phyloP scores from a whole-genome alignment of 2,329 filamentous ascomycete species.

The Colletotrichum lini region DNA sequence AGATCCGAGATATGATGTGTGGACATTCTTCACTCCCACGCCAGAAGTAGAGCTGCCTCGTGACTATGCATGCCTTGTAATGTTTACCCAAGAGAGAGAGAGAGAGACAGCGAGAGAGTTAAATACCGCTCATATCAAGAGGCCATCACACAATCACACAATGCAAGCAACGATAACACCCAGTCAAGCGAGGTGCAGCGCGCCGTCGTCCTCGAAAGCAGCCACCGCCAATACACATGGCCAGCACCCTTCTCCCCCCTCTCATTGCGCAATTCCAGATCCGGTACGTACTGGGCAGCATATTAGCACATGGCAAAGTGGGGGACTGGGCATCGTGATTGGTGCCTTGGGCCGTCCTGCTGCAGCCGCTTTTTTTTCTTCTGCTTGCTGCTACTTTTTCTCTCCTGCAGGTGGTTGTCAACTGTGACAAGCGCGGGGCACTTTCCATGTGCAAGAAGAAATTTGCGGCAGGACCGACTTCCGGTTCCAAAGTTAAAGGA shows the following conservation, averaged over 20 bases:
- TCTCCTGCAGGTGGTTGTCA: conserved; percentile 23
- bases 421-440: conserved; percentile 33
- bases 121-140: conserved; percentile 31
- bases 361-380: conserved; percentile 31
- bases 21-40: conserved; percentile 18
- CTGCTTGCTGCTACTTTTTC: conserved; percentile 6
- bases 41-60: conserved; percentile 11
- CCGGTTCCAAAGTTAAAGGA: not conserved
- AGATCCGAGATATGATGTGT: conserved; percentile 7
- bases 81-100: not conserved
- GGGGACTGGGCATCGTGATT: conserved; percentile 33
- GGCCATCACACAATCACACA: not conserved
- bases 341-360: conserved; percentile 22
- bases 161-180: conserved; percentile 15
- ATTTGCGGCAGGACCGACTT: conserved; percentile 16
- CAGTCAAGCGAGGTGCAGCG: conserved; percentile 12
- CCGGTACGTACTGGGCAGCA: conserved; percentile 26
- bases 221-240: conserved; percentile 10
- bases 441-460: conserved; percentile 10
- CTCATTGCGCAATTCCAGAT: conserved; percentile 40
- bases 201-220: conserved; percentile 16
- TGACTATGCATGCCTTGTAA: conserved; percentile 23
- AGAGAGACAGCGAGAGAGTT: not conserved
- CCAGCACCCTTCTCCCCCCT: conserved; percentile 20
- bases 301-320: conserved; percentile 36